Base-by-base conservation (phyloP, 371 early-diverging fungal genomes). In the Syncephalastrum monosporum region DNA sequence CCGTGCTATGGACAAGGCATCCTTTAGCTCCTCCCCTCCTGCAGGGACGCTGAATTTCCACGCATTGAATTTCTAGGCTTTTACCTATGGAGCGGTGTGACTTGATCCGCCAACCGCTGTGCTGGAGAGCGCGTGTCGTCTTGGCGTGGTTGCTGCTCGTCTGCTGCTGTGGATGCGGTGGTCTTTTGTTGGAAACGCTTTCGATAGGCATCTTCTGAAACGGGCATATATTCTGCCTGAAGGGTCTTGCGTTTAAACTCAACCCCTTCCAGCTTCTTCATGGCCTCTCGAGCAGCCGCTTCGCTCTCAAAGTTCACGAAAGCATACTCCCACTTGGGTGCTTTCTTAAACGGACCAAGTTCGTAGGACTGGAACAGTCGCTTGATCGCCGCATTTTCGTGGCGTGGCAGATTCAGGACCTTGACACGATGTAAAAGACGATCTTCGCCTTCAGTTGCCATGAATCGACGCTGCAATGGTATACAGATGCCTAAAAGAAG, bases 41-140 rank as follows among this genome's bases (percentile, higher is more conserved):
- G 52, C 16, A 16, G 38, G 47, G 5, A 44, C 15, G 13, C n/a
- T 48, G n/a, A 14, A n/a, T 57, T 38, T n/a, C 41, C 21, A 3
- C 25, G 3, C 27, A 14, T 38, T 50, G 27, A 27, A 21, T 21
- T 21, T 16, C 33, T 23, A 14, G 7, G 7, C 8, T 10, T 45
- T 57, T 67, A 84, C 83, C 71, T 75, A 77, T 83, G 79, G 38
- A 88, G 61, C 19, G 90, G 89, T 5, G 89, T 88, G n/a, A 88
- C 85, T 74, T 90, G 89, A 68, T 87, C 88, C 13, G 82, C 81
- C 24, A 91, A 68, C 27, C 68, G 70, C 65, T 91, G 87, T 33
- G 73, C 65, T 16, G 83, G 83, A 8, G 86, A 74, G 46, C 82
- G 69, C 15, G 68, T 56, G 50, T 84, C 82, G 14, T 63, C 57